A percentile compares a stretch with the other conserved stretches of the same genome.
These are phyloP conservation scores for Cutaneotrichosporon dermatis DNA, from an alignment of 1,284 basidiomycete species.

Conservation along the genomic window DNA sequence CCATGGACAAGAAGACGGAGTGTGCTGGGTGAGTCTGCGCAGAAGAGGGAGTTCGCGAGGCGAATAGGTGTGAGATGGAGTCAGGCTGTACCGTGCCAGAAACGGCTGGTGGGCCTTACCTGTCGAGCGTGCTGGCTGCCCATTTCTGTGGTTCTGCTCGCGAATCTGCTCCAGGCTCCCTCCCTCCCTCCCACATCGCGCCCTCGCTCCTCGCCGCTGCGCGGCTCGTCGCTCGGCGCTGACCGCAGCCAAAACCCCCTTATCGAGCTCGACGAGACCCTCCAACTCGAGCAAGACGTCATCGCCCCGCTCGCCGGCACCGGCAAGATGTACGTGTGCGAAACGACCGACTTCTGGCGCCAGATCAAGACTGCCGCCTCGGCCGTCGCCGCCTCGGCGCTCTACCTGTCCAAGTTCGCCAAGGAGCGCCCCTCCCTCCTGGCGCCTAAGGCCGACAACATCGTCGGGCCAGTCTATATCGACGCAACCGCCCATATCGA, in stretches of 20 bases:
- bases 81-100: too few relatives aligned
- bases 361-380: conserved; percentile 56
- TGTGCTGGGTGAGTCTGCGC: conserved; percentile 43
- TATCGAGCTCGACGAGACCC: conserved; percentile 50
- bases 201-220: too few relatives aligned
- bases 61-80: too few relatives aligned
- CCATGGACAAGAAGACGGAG: conserved; percentile 53
- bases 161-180: too few relatives aligned
- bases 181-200: too few relatives aligned
- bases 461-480: conserved; percentile 52
- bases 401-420: conserved; percentile 46
- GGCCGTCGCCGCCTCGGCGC: conserved; percentile 52
- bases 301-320: conserved; percentile 51
- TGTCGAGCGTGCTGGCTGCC: too few relatives aligned
- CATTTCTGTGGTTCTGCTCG: too few relatives aligned
- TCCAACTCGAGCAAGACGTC: conserved; percentile 55
- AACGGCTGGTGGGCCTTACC: too few relatives aligned
- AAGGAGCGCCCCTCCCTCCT: conserved; percentile 41
- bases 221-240: not conserved
- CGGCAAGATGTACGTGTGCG: conserved; percentile 53
- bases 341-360: conserved; percentile 52
- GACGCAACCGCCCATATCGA: conserved; percentile 49
- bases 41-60: too few relatives aligned
- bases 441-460: conserved; percentile 34
- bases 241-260: conserved; percentile 47